A percentile compares a stretch with the other conserved stretches of the same genome.
Evolutionary conservation across 306 rosid genomes (phyloP).

Genomic region (Lagenaria siceraria): DNA sequence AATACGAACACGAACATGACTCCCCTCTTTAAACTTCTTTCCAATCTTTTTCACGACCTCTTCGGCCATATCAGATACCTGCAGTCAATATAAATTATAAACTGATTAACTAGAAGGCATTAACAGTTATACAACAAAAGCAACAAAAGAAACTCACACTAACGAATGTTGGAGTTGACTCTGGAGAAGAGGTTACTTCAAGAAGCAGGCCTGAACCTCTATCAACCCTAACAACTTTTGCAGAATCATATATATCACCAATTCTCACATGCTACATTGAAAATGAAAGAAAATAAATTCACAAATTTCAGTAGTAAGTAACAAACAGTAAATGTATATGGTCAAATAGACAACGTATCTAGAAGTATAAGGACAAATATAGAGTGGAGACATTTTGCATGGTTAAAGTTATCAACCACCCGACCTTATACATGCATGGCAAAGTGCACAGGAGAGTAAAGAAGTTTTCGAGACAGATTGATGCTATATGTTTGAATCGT

Average conservation of each 20-base stretch:
- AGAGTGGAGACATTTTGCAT: neutral
- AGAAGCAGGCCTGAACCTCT: constrained; percentile 70
- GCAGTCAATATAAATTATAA: constrained; percentile 12
- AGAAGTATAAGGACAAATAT: neutral
- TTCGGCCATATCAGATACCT: constrained; percentile 81
- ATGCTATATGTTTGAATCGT: neutral
- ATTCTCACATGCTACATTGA: constrained; percentile 50
- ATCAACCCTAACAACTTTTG: constrained; percentile 84
- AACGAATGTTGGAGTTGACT: constrained; percentile 66
- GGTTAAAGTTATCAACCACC: neutral
- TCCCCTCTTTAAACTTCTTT: constrained; percentile 83
- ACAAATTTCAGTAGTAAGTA: neutral
- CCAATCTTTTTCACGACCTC: constrained; percentile 57
- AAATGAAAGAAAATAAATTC: neutral
- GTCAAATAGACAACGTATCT: neutral
- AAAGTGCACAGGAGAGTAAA: neutral
- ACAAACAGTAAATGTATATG: neutral
- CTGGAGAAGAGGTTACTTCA: constrained; percentile 58
- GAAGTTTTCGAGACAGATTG: neutral
- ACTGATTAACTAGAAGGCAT: constrained; percentile 2
- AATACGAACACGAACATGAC: constrained; percentile 62
- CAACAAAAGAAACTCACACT: constrained; percentile 42
- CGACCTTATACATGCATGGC: neutral
- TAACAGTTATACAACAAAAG: constrained; percentile 9
- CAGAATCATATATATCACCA: constrained; percentile 69